phyloP scores from a whole-genome alignment of 192 early-diverging fungal genomes.

The Diversispora epigaea region DNA sequence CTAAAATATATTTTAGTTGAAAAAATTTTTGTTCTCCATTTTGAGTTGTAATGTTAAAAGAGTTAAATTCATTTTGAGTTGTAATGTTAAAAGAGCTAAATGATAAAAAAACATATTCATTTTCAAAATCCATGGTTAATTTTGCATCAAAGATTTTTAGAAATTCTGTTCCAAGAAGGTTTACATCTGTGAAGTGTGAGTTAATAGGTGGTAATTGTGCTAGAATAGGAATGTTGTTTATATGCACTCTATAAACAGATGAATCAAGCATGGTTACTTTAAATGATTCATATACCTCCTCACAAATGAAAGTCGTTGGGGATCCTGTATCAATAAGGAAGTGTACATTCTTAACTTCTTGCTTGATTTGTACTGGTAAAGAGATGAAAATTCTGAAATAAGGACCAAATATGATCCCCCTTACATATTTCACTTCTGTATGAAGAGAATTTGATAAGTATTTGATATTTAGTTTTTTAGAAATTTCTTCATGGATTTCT shows the following conservation, averaged over 20 bases:
- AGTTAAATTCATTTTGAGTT: not conserved
- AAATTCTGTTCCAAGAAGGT: constrained; percentile 2
- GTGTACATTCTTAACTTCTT: constrained; percentile 13
- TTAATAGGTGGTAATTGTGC: not conserved
- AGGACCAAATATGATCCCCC: constrained; percentile 1
- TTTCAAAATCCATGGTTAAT: not conserved
- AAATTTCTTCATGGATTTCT: constrained; percentile 11
- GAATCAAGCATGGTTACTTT: not conserved
- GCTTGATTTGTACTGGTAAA: constrained; percentile 3
- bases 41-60: not conserved
- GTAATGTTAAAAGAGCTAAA: not conserved
- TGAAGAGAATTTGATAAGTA: not conserved
- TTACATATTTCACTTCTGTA: not conserved
- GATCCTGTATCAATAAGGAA: too few relatives aligned
- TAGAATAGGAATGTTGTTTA: constrained; percentile 7
- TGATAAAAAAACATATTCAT: not conserved
- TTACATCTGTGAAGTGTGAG: not conserved
- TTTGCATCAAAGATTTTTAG: not conserved
- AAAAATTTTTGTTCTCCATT: not conserved
- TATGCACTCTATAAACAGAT: not conserved
- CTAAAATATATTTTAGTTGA: constrained; percentile 1
- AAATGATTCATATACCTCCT: constrained; percentile 5
- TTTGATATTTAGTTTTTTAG: constrained; percentile 2
- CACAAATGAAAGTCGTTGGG: not conserved
- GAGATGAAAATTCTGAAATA: not conserved